phyloP scores from a whole-genome alignment of 2,329 filamentous ascomycete genomes.

The Malbranchea zuffiana region DNA sequence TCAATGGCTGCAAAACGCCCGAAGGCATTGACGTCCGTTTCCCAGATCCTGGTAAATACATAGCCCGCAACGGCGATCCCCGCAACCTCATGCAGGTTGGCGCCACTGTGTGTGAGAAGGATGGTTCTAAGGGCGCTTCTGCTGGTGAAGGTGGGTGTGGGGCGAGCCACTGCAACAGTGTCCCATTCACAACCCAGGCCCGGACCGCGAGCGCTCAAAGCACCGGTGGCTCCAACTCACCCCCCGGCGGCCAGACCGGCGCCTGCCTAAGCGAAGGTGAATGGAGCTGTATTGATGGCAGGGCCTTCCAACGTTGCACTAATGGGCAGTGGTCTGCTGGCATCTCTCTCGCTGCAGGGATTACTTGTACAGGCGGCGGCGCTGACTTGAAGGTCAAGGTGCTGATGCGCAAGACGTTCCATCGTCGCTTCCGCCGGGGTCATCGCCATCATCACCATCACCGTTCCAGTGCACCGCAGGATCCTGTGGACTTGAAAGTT shows the following conservation, averaged over 20 bases:
- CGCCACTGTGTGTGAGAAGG: constrained; percentile 20
- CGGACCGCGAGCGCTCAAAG: too few relatives aligned
- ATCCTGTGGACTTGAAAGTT: too few relatives aligned
- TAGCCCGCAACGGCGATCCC: constrained; percentile 40
- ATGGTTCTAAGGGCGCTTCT: constrained; percentile 24
- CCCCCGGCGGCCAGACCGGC: constrained; percentile 12
- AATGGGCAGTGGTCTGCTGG: constrained; percentile 44
- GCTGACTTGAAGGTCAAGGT: constrained; percentile 6
- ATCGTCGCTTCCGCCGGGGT: constrained; percentile 21
- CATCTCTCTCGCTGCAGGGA: constrained; percentile 45
- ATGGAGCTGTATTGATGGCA: constrained; percentile 50
- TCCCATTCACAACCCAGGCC: too few relatives aligned
- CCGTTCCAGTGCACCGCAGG: too few relatives aligned
- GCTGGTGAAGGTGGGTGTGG: constrained; percentile 14
- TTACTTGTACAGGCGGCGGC: constrained; percentile 34
- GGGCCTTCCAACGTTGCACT: constrained; percentile 51
- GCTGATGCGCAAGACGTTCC: constrained; percentile 12
- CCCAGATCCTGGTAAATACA: constrained; percentile 53
- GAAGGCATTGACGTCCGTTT: constrained; percentile 52
- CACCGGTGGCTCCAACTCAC: constrained; percentile 6
- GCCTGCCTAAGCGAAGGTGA: constrained; percentile 43
- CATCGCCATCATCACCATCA: constrained; percentile 15
- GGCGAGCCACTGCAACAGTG: too few relatives aligned
- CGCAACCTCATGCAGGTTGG: constrained; percentile 27
- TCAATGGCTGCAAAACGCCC: constrained; percentile 48